These are phyloP conservation scores for Paxillus rubicundulus DNA, from an alignment of 768 basidiomycete species.

Conservation along the genomic window DNA sequence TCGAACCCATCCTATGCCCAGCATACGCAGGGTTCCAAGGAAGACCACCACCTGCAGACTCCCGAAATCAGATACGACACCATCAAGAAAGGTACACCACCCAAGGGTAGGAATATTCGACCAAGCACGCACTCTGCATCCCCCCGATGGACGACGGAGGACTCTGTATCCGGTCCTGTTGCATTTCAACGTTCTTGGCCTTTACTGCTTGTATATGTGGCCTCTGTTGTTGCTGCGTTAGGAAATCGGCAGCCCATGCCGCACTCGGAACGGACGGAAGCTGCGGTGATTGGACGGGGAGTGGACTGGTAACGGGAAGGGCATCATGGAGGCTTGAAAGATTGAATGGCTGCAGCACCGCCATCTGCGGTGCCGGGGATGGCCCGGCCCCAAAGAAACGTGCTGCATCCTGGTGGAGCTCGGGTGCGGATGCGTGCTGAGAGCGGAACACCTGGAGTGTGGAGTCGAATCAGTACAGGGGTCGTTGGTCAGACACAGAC, in stretches of 20 bases:
- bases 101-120: neutral
- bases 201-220: constrained; percentile 2
- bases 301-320: constrained; percentile 12
- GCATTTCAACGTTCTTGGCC: constrained; percentile 10
- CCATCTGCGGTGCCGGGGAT: constrained; percentile 31
- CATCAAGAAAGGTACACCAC: neutral
- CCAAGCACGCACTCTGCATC: constrained; percentile 18
- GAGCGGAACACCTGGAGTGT: constrained; percentile 60
- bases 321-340: constrained; percentile 41
- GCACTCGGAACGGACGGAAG: constrained; percentile 17
- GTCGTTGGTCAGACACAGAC: constrained; percentile 1
- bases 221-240: constrained; percentile 34
- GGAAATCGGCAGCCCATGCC: constrained; percentile 67
- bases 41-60: constrained; percentile 30
- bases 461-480: neutral
- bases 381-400: constrained; percentile 55
- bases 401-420: constrained; percentile 62
- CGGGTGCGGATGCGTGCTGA: constrained; percentile 39
- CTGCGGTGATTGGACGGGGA: constrained; percentile 15
- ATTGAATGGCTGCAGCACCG: constrained; percentile 51
- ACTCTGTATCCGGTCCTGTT: constrained; percentile 10
- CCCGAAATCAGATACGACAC: neutral
- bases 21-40: constrained; percentile 41
- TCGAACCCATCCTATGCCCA: constrained; percentile 39
- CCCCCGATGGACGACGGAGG: constrained; percentile 3